phyloP scores from a whole-genome alignment of 148 eudicot genomes.

The Silene latifolia region DNA sequence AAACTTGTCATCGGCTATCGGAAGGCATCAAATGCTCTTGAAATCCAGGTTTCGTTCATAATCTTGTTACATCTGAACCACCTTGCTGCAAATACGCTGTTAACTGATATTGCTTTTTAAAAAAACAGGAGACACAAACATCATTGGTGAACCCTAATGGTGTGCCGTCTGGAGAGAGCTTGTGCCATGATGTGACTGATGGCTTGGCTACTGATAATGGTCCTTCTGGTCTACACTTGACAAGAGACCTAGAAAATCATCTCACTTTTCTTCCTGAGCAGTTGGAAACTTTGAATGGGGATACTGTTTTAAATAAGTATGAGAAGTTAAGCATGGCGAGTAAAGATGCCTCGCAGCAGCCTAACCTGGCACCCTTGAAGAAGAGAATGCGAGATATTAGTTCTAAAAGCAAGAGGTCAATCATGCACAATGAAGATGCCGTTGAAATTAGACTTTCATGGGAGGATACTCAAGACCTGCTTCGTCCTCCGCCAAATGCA shows the following conservation, averaged over 20 bases:
- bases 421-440: slow-evolving; percentile 72
- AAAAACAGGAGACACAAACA: slow-evolving; percentile 55
- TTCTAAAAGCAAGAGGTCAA: slow-evolving; percentile 74
- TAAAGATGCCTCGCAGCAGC: slow-evolving; percentile 44
- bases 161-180: slow-evolving; percentile 45
- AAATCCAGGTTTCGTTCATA: slow-evolving; percentile 53
- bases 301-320: slow-evolving; percentile 29
- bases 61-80: not conserved
- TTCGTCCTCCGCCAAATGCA: slow-evolving; percentile 62
- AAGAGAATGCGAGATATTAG: slow-evolving; percentile 66
- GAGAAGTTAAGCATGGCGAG: slow-evolving; percentile 43
- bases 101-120: slow-evolving; percentile 15
- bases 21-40: slow-evolving; percentile 55
- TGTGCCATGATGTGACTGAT: slow-evolving; percentile 43
- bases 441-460: slow-evolving; percentile 72
- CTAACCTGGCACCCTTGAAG: slow-evolving; percentile 43
- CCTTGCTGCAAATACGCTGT: not conserved
- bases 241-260: slow-evolving; percentile 26
- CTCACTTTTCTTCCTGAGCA: slow-evolving; percentile 23
- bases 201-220: slow-evolving; percentile 39
- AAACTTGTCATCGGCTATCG: slow-evolving; percentile 90
- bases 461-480: slow-evolving; percentile 86
- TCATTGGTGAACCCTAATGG: slow-evolving; percentile 38
- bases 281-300: slow-evolving; percentile 29
- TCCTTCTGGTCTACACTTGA: slow-evolving; percentile 20